Base-by-base conservation (phyloP, 768 basidiomycete species). In the Plicaturopsis crispa region DNA sequence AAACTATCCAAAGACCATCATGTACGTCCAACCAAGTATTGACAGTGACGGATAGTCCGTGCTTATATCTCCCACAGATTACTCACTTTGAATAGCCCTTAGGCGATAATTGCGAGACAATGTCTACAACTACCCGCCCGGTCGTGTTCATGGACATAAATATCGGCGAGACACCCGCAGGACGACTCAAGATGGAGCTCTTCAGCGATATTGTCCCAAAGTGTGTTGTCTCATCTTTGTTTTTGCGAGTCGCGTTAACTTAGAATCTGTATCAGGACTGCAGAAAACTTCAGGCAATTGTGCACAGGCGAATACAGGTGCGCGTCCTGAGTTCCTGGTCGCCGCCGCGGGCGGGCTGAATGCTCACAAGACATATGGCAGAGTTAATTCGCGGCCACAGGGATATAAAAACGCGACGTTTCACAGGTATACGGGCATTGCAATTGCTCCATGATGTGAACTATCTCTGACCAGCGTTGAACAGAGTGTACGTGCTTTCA, bases 301-400 rank as follows among this genome's bases (percentile, higher is more conserved):
- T 98, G 94, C 55, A 97, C 93, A 2, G 96, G 96, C n/a, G 94
- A 98, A 63, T 87, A 78, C 61, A 75, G 90, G 87, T 92, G 52
- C 36, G 69, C 46, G 11, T 19, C 28, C 20, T n/a, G n/a, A n/a
- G n/a, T n/a, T n/a, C n/a, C n/a, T n/a, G n/a, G n/a, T n/a, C n/a
- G n/a, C 31, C 31, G 2, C 4, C 6, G 2, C 14, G n/a, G 8
- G 22, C 33, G 2, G 17, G 31, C 11, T 21, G n/a, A n/a, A n/a
- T n/a, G n/a, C n/a, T n/a, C n/a, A n/a, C n/a, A n/a, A n/a, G n/a
- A n/a, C n/a, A n/a, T n/a, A n/a, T n/a, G n/a, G 13, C 42, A 86
- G 86, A 48, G 74, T 88, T 5, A 88, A 92, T 48, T 75, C 83
- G 11, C 67, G 87, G 40, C 90, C 91, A 2, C 86, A 90, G 56